Conservation (phyloP, 257 asterid species). For the Coffea eugenioides region DNA sequence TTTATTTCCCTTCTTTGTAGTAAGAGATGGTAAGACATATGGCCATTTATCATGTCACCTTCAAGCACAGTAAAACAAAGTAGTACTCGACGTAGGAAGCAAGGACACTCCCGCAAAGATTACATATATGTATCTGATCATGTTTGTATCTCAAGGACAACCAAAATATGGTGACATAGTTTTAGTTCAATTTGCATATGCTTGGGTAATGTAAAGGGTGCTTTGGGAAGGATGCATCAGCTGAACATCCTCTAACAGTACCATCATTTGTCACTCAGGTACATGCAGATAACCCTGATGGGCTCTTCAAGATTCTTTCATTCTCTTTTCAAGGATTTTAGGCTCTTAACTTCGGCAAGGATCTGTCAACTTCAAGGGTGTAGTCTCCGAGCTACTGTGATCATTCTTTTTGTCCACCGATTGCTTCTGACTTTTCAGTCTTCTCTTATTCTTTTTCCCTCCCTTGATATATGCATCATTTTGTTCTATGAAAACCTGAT, state of each 20-base stretch:
- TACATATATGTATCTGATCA: not conserved
- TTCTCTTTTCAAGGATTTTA: slow-evolving; percentile 90
- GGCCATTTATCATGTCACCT: not conserved
- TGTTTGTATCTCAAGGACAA: not conserved
- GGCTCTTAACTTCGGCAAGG: slow-evolving; percentile 11
- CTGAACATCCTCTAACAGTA: not conserved
- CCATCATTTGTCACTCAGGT: slow-evolving; percentile 46
- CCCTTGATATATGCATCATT: not conserved
- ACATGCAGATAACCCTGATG: slow-evolving; percentile 98
- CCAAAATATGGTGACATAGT: not conserved
- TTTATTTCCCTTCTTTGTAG: not conserved
- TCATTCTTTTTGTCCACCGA: slow-evolving; percentile 11
- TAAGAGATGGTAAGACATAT: not conserved
- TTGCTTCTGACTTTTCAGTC: not conserved
- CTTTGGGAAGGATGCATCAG: too few species aligned
- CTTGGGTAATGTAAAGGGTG: not conserved
- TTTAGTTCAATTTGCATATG: too few species aligned
- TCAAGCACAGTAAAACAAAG: not conserved
- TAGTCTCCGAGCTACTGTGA: not conserved
- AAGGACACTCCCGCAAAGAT: not conserved
- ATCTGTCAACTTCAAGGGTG: not conserved
- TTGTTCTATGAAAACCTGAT: not conserved
- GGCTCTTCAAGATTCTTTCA: slow-evolving; percentile 85
- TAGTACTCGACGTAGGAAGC: not conserved
- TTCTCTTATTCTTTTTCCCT: not conserved